Conservation (phyloP, 2,329 filamentous ascomycete species). For the Dothistroma pini region DNA sequence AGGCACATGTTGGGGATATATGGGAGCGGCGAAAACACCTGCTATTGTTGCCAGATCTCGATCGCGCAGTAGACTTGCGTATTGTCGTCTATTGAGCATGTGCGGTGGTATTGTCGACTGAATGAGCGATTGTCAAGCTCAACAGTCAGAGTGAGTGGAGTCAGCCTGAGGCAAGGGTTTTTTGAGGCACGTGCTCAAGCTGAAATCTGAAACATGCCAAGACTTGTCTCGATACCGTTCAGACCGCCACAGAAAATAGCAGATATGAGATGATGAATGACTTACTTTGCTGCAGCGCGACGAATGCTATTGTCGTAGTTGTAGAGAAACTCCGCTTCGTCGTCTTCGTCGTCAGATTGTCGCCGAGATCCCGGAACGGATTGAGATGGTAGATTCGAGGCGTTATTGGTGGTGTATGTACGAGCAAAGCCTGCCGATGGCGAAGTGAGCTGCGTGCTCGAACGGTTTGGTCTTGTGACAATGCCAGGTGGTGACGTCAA, state of each 20-base stretch:
- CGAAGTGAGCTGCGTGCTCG: conserved; percentile 75
- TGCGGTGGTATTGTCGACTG: conserved; percentile 1
- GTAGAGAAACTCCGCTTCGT: conserved; percentile 61
- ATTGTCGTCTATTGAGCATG: conserved; percentile 8
- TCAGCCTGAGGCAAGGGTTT: not conserved
- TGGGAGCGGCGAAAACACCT: conserved; percentile 1
- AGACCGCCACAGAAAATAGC: not conserved
- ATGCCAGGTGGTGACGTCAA: conserved; percentile 73
- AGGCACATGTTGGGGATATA: conserved; percentile 8
- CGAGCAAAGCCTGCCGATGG: conserved; percentile 60
- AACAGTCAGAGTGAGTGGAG: conserved; percentile 10
- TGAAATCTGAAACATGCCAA: conserved; percentile 8
- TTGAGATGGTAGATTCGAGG: conserved; percentile 68
- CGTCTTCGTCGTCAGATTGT: conserved; percentile 83
- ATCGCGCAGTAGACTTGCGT: conserved; percentile 9
- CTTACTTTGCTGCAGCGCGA: conserved; percentile 74
- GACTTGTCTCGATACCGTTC: conserved; percentile 3
- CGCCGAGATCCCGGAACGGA: conserved; percentile 83
- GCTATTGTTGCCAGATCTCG: conserved; percentile 15
- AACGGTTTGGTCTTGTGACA: conserved; percentile 61
- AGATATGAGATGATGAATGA: conserved; percentile 47
- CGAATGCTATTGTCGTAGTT: conserved; percentile 65
- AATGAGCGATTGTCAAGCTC: conserved; percentile 3
- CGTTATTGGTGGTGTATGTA: conserved; percentile 54
- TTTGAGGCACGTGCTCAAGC: conserved; percentile 7